Percentiles rank a stretch among this genome's conserved stretches.
These are phyloP conservation scores for Isabelozyma rhagii DNA, from an alignment of 805 yeast species.

Conservation along the genomic window DNA sequence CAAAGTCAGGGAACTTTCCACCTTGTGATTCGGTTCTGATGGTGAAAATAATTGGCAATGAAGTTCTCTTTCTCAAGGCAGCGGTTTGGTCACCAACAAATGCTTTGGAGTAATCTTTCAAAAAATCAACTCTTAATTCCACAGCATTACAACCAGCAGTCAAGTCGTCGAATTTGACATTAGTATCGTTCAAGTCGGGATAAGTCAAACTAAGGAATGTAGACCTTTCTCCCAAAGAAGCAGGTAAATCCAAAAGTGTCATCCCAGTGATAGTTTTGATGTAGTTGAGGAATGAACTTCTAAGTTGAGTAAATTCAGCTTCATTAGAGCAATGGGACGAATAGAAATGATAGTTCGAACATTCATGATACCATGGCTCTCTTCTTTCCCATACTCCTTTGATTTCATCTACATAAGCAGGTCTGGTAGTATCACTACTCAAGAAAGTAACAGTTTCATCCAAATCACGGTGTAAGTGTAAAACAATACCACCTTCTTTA, in stretches of 20 bases:
- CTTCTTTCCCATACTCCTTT: constrained; percentile 82
- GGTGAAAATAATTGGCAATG: constrained; percentile 78
- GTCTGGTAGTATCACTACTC: constrained; percentile 77
- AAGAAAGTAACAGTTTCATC: constrained; percentile 75
- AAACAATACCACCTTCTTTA: constrained; percentile 67
- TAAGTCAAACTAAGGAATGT: constrained; percentile 71
- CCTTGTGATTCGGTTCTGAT: constrained; percentile 79
- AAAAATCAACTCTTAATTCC: constrained; percentile 76
- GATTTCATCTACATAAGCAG: constrained; percentile 80
- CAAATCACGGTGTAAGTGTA: constrained; percentile 87
- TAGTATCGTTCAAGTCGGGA: constrained; percentile 50
- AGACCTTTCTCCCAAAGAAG: constrained; percentile 38
- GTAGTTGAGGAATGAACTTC: constrained; percentile 56
- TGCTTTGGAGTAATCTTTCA: constrained; percentile 46
- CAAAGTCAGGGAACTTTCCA: constrained; percentile 70
- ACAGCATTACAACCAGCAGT: constrained; percentile 76
- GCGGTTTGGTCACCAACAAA: constrained; percentile 77
- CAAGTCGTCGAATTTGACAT: constrained; percentile 48
- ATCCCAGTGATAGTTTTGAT: constrained; percentile 62
- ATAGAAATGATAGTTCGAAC: constrained; percentile 74
- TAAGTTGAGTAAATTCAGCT: constrained; percentile 53
- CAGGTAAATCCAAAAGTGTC: constrained; percentile 35
- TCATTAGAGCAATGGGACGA: constrained; percentile 66
- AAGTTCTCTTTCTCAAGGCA: constrained; percentile 57
- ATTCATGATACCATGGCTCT: constrained; percentile 72